Conservation (phyloP, 768 basidiomycete genomes). For the Amyloporia xantha region DNA sequence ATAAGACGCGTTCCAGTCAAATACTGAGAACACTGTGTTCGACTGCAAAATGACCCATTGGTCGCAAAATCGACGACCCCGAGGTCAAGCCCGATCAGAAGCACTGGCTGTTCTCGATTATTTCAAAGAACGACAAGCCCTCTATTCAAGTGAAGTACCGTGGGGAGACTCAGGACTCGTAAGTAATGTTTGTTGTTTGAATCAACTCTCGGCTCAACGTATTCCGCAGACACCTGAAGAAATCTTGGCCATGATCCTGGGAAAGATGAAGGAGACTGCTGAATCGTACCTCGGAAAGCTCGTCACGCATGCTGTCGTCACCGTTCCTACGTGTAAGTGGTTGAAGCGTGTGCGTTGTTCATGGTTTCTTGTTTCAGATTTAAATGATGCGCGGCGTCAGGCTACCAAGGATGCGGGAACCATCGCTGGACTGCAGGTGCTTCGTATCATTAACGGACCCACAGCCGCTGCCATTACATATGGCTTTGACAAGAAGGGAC, state of each 20-base stretch:
- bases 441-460: conserved; percentile 95
- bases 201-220: background rate
- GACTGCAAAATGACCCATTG: conserved; percentile 95
- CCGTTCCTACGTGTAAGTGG: conserved; percentile 79
- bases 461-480: conserved; percentile 97
- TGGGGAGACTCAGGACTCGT: conserved; percentile 76
- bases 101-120: conserved; percentile 85
- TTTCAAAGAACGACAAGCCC: conserved; percentile 75
- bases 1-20: conserved; percentile 76
- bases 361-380: conserved; percentile 55
- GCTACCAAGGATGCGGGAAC: conserved; percentile 97
- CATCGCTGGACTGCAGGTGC: conserved; percentile 89
- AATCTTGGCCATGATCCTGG: conserved; percentile 90
- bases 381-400: conserved; percentile 95
- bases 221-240: conserved; percentile 75
- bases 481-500: conserved; percentile 92
- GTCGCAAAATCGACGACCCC: conserved; percentile 72
- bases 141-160: conserved; percentile 71
- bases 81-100: conserved; percentile 79
- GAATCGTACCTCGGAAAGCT: conserved; percentile 93
- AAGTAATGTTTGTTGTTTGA: conserved; percentile 26
- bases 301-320: conserved; percentile 96
- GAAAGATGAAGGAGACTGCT: conserved; percentile 99
- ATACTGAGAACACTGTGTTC: conserved; percentile 91
- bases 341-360: conserved; percentile 30